Base-by-base conservation (phyloP, 192 early-diverging fungal genomes). In the Kappamyces sp. region DNA sequence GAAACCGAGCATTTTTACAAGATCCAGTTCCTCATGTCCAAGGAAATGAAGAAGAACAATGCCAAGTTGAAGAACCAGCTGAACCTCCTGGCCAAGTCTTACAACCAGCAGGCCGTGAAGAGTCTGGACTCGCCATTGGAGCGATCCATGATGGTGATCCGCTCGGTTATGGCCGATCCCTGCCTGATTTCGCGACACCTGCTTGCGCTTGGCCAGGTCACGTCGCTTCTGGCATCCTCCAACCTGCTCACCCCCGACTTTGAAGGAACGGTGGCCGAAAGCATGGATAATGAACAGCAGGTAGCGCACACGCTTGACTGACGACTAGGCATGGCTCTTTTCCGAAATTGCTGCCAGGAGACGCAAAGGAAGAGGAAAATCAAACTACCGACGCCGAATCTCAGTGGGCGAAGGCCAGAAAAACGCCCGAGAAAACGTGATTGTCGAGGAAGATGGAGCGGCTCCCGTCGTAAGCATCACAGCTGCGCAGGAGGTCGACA, bases 61-160 rank as follows among this genome's bases (percentile, higher is more conserved):
- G 68, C 62, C 5, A 78, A 78, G 51, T 58, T 78, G 36, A 71
- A 57, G 33, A 64, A 72, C 47, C 77, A 79, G 63, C 66, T 79
- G 4, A 66, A 66, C 33, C 54, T 48, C 7, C 59, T 79, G 15
- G 69, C 71, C 48, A 79, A 71, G 47, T 55, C 51, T 2, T 79
- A 68, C 59, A 64, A 59, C 5, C 45, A 67, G 33, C 72, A 76
- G 52, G 55, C 55, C 2, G 71, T 48, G 1, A 66, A 55, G 36
- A 67, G 68, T 47, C 49, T 79, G n/a, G 73, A 79, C 49, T 76
- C 77, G 11, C 77, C 77, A 4, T 60, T 79, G n/a, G 77, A 79
- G 60, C 70, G 73, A 50, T 54, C 57, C 29, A 57, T 79, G 22
- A 60, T 76, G 62, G 50, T 72, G 8, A 45, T 79, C 22, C 51